Percentiles rank a stretch among this genome's conserved stretches.
Evolutionary conservation across 805 yeast species (phyloP).

Genomic region (Scheffersomyces ergatensis): DNA sequence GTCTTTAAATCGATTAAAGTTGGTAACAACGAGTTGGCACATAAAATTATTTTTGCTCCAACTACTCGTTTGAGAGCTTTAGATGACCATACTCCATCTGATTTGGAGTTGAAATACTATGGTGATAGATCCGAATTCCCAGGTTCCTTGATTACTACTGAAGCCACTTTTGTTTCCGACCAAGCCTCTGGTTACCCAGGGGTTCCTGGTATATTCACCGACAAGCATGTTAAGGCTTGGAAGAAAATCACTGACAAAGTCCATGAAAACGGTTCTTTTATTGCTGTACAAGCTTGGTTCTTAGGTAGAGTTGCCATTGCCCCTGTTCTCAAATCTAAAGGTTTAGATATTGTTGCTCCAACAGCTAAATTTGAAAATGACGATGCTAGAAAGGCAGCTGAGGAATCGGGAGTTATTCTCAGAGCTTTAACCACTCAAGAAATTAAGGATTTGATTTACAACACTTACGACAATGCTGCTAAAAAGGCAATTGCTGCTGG

Average conservation of each 20-base stretch:
- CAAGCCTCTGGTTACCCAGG: slow-evolving; percentile 36
- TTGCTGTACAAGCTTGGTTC: slow-evolving; percentile 51
- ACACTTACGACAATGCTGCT: slow-evolving; percentile 8
- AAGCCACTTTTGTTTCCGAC: slow-evolving; percentile 27
- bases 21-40: slow-evolving; percentile 19
- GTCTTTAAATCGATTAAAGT: slow-evolving; percentile 30
- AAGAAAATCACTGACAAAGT: slow-evolving; percentile 41
- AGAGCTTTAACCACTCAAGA: slow-evolving; percentile 16
- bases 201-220: slow-evolving; percentile 50
- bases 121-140: slow-evolving; percentile 25
- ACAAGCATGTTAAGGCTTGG: slow-evolving; percentile 50
- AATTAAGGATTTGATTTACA: slow-evolving; percentile 11
- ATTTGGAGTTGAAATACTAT: slow-evolving; percentile 24
- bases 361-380: slow-evolving; percentile 13
- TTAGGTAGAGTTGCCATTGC: slow-evolving; percentile 42
- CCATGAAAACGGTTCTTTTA: slow-evolving; percentile 42
- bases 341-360: slow-evolving; percentile 14
- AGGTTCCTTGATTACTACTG: slow-evolving; percentile 27
- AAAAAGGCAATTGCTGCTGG: slow-evolving; percentile 18
- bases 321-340: slow-evolving; percentile 17
- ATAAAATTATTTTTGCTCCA: slow-evolving; percentile 22
- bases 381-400: slow-evolving; percentile 8
- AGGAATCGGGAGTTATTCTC: slow-evolving; percentile 14
- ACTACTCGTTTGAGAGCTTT: slow-evolving; percentile 21
- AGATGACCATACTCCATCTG: slow-evolving; percentile 23